Conservation (phyloP, 352 stramenopile genomes). For the Phytophthora lateralis region DNA sequence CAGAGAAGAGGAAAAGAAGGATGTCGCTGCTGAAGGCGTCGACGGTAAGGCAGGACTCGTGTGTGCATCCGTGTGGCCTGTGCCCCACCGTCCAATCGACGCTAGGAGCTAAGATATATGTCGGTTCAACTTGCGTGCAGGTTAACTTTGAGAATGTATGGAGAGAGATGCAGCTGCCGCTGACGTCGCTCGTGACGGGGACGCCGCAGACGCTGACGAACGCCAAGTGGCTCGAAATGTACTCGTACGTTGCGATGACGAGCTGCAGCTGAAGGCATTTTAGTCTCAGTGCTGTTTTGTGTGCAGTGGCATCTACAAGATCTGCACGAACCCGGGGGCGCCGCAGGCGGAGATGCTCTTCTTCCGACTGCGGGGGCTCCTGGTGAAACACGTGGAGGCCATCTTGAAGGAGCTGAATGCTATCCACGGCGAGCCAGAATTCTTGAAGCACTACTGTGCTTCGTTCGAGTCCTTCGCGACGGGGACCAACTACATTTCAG, state of each 20-base stretch:
- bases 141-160: slow-evolving; percentile 89
- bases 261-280: slow-evolving; percentile 2
- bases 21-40: slow-evolving; percentile 89
- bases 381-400: slow-evolving; percentile 70
- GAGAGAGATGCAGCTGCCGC: slow-evolving; percentile 80
- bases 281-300: neutral
- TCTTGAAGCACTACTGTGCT: slow-evolving; percentile 69
- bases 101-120: slow-evolving; percentile 3
- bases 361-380: slow-evolving; percentile 71
- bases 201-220: slow-evolving; percentile 70
- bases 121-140: slow-evolving; percentile 38
- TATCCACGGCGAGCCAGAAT: slow-evolving; percentile 69
- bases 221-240: slow-evolving; percentile 88
- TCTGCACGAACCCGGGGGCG: slow-evolving; percentile 83
- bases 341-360: slow-evolving; percentile 86
- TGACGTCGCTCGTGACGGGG: slow-evolving; percentile 78
- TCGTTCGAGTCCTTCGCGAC: slow-evolving; percentile 79
- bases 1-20: neutral
- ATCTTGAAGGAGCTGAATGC: slow-evolving; percentile 63
- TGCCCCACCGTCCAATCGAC: slow-evolving; percentile 1
- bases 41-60: slow-evolving; percentile 39
- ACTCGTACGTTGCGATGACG: slow-evolving; percentile 66
- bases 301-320: slow-evolving; percentile 84
- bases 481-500: slow-evolving; percentile 78
- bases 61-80: neutral